Percentiles rank a stretch among this genome's conserved stretches.
Evolutionary conservation across 768 basidiomycete species (phyloP).

Genomic region (Suillus alpinus): DNA sequence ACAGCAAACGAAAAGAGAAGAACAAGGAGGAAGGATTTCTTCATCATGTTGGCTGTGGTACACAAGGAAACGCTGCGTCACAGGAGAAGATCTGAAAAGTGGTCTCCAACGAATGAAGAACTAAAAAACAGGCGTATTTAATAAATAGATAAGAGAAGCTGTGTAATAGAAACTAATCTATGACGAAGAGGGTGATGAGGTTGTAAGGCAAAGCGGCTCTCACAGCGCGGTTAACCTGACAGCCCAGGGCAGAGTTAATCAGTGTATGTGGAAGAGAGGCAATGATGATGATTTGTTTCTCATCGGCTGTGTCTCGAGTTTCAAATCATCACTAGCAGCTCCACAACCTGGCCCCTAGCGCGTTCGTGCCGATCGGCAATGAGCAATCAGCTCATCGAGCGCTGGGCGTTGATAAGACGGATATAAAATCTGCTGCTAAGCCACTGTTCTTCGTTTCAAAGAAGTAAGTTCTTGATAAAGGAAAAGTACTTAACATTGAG

Average conservation of each 20-base stretch:
- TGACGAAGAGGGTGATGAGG: slow-evolving; percentile 1
- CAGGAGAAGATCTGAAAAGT: background rate
- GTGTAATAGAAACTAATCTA: background rate
- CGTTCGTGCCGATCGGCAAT: background rate
- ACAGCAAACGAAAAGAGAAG: slow-evolving; percentile 2
- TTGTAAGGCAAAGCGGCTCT: background rate
- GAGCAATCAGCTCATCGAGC: background rate
- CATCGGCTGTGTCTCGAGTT: background rate
- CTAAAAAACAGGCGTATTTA: background rate
- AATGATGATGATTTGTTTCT: background rate
- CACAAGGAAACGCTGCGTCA: background rate
- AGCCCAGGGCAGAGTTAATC: background rate
- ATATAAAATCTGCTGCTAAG: background rate
- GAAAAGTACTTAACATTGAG: background rate
- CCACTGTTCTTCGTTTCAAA: background rate
- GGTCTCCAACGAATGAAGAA: background rate
- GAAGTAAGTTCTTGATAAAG: background rate
- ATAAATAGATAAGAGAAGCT: background rate
- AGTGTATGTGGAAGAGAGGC: background rate
- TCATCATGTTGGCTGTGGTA: background rate
- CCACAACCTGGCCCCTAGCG: background rate
- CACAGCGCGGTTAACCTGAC: background rate
- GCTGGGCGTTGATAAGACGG: background rate
- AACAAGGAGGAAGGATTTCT: slow-evolving; percentile 4
- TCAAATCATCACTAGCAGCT: background rate